Conservation (phyloP, 176 grass and related monocot genomes). For the Triticum turgidum region DNA sequence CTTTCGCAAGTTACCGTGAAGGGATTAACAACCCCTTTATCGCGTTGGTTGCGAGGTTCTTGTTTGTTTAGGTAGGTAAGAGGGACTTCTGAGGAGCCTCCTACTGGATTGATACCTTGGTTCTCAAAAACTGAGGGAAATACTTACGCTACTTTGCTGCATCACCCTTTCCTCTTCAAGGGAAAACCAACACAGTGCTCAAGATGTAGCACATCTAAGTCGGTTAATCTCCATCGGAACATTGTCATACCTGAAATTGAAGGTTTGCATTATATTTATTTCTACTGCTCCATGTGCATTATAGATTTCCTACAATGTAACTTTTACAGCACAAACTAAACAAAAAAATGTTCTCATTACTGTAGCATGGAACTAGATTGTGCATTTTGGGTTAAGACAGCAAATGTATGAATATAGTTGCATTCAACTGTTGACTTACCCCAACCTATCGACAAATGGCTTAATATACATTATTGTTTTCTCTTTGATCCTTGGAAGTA, state of each 20-base stretch:
- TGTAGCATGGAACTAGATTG: not conserved
- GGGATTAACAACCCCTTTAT: too few relatives aligned
- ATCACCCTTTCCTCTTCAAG: too few relatives aligned
- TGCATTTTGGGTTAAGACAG: not conserved
- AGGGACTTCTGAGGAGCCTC: too few relatives aligned
- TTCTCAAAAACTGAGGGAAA: too few relatives aligned
- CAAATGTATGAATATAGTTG: not conserved
- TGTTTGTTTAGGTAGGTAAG: too few relatives aligned
- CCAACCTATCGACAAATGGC: constrained; percentile 80
- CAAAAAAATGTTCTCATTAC: not conserved
- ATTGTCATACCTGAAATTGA: constrained; percentile 69
- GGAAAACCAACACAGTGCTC: too few relatives aligned
- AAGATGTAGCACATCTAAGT: not conserved
- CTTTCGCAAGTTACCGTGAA: too few relatives aligned
- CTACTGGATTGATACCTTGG: too few relatives aligned
- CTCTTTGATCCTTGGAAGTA: constrained; percentile 79
- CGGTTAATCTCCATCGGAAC: constrained; percentile 76
- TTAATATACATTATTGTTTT: constrained; percentile 86
- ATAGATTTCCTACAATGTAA: constrained; percentile 10
- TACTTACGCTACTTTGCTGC: too few relatives aligned
- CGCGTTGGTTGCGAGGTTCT: too few relatives aligned
- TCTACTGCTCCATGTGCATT: not conserved
- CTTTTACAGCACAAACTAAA: not conserved
- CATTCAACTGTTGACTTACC: constrained; percentile 38
- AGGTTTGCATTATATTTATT: not conserved